These are phyloP conservation scores for Malassezia equina DNA, from an alignment of 1,284 basidiomycete genomes.

Conservation along the genomic window DNA sequence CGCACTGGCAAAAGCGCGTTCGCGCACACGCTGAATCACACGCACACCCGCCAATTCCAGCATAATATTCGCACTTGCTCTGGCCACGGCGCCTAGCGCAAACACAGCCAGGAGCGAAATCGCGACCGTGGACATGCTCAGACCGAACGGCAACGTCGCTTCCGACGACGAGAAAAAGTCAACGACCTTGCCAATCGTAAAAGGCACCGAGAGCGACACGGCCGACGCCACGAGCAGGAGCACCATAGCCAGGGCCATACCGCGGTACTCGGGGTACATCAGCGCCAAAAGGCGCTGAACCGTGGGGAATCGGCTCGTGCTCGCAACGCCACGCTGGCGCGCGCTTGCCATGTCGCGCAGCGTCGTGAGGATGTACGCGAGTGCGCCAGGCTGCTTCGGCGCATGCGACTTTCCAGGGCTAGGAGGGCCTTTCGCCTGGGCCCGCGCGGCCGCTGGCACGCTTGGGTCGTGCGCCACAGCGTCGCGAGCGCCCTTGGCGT, in stretches of 20 bases:
- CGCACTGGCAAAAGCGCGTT: conserved; percentile 69
- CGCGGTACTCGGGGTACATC: conserved; percentile 36
- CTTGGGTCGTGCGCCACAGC: neutral
- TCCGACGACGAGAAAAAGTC: conserved; percentile 44
- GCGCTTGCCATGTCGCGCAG: conserved; percentile 12
- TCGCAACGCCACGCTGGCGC: neutral
- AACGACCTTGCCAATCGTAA: conserved; percentile 45
- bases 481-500: neutral
- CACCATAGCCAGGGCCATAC: conserved; percentile 32
- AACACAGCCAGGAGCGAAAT: conserved; percentile 67
- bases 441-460: neutral
- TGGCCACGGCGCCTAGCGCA: conserved; percentile 73
- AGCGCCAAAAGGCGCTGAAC: conserved; percentile 36
- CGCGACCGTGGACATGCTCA: conserved; percentile 72
- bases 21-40: conserved; percentile 78
- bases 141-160: conserved; percentile 31
- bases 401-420: too few species aligned
- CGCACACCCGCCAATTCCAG: conserved; percentile 69
- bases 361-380: neutral
- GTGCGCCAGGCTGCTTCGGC: neutral
- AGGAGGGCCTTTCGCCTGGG: too few species aligned
- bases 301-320: conserved; percentile 27
- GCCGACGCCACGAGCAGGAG: conserved; percentile 49
- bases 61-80: conserved; percentile 82
- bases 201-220: conserved; percentile 60